Evolutionary conservation across 768 basidiomycete species (phyloP).

Genomic region (Hemileccinum impolitum): DNA sequence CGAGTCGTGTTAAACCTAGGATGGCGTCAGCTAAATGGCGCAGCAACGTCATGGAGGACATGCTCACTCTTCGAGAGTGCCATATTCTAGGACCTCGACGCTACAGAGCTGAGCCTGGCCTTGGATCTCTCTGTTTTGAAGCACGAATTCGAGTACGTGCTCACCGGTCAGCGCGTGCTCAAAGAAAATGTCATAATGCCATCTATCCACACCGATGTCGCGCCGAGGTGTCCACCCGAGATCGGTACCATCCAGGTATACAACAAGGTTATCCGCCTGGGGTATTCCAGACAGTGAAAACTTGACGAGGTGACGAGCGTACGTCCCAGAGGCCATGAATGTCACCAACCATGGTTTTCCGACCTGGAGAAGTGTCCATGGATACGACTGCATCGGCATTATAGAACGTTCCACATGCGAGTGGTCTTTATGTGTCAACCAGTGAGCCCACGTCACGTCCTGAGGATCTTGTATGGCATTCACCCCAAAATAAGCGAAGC

Average conservation of each 20-base stretch:
- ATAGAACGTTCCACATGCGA: conserved; percentile 60
- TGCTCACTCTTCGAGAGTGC: conserved; percentile 55
- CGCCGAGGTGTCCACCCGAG: conserved; percentile 51
- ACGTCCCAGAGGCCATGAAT: conserved; percentile 64
- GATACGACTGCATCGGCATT: conserved; percentile 74
- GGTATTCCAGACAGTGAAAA: conserved; percentile 77
- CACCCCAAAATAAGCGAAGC: conserved; percentile 65
- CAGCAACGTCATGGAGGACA: background rate
- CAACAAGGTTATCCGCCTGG: conserved; percentile 44
- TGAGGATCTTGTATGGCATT: conserved; percentile 52
- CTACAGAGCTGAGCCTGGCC: conserved; percentile 74
- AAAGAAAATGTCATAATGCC: conserved; percentile 65
- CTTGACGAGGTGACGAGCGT: conserved; percentile 55
- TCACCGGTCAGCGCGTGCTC: conserved; percentile 40
- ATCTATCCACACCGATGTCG: conserved; percentile 65
- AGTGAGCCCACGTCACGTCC: conserved; percentile 64
- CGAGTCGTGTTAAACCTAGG: conserved; percentile 55
- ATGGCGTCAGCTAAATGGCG: background rate
- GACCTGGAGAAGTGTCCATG: conserved; percentile 70
- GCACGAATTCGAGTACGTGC: conserved; percentile 58
- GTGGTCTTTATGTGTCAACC: conserved; percentile 46
- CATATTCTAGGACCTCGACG: conserved; percentile 71
- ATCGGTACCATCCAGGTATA: conserved; percentile 59
- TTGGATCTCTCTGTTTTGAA: conserved; percentile 45
- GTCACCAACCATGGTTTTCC: conserved; percentile 54